phyloP scores from a whole-genome alignment of 2,329 filamentous ascomycete species.

The Pezicula carpinea region DNA sequence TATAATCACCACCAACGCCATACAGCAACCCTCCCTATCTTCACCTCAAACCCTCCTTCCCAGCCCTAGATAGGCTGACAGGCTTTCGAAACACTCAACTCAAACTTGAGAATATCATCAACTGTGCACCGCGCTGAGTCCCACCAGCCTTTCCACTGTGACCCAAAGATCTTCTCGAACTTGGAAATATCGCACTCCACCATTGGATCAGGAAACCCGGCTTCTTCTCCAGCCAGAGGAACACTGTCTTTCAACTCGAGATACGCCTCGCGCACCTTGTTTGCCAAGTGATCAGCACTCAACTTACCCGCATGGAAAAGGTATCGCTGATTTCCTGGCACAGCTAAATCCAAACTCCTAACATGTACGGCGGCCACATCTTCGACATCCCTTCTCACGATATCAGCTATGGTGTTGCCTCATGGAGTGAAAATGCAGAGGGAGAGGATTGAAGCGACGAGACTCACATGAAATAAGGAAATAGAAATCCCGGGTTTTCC shows the following conservation, averaged over 20 bases:
- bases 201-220: slow-evolving; percentile 20
- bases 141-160: slow-evolving; percentile 5
- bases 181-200: slow-evolving; percentile 4
- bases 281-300: slow-evolving; percentile 35
- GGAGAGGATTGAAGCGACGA: not conserved
- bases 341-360: not conserved
- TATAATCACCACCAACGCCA: too few relatives aligned
- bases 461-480: slow-evolving; percentile 5
- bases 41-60: too few relatives aligned
- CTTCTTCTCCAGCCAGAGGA: slow-evolving; percentile 32
- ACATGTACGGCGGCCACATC: slow-evolving; percentile 1
- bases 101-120: slow-evolving; percentile 1
- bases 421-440: too few relatives aligned
- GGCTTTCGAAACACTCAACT: too few relatives aligned
- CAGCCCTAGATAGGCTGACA: too few relatives aligned
- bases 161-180: slow-evolving; percentile 4
- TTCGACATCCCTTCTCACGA: slow-evolving; percentile 2
- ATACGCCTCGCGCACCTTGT: slow-evolving; percentile 47
- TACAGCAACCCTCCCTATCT: too few relatives aligned
- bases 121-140: slow-evolving; percentile 3
- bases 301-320: not conserved
- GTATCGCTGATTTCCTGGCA: slow-evolving; percentile 4
- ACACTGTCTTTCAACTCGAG: slow-evolving; percentile 43
- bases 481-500: not conserved
- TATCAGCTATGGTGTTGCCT: not conserved